phyloP scores from a whole-genome alignment of 768 basidiomycete species.

The Leccinum broughii region DNA sequence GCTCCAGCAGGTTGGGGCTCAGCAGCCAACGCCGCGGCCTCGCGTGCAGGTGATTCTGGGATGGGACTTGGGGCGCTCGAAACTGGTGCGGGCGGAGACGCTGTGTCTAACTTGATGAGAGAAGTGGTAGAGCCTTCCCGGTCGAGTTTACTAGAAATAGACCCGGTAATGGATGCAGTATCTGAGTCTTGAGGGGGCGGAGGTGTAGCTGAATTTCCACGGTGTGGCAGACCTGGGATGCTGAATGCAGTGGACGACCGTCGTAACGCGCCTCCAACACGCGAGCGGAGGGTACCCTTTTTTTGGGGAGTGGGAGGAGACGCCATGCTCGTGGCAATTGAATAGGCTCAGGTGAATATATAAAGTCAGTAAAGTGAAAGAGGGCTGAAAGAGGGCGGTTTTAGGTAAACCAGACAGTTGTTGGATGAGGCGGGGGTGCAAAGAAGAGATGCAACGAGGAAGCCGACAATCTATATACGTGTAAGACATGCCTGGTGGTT shows the following conservation, averaged over 20 bases:
- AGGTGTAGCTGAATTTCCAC: constrained; percentile 25
- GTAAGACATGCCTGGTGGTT: constrained; percentile 34
- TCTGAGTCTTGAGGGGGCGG: constrained; percentile 30
- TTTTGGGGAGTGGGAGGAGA: constrained; percentile 35
- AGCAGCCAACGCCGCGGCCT: constrained; percentile 44
- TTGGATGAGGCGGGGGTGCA: constrained; percentile 19
- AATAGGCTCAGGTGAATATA: constrained; percentile 2
- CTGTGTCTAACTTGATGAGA: constrained; percentile 36
- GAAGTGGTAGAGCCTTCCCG: constrained; percentile 30
- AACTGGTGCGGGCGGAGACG: constrained; percentile 26
- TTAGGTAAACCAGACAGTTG: constrained; percentile 12
- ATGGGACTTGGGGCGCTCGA: constrained; percentile 58
- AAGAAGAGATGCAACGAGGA: constrained; percentile 22
- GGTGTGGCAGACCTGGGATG: constrained; percentile 38
- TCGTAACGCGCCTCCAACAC: constrained; percentile 60
- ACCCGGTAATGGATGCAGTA: constrained; percentile 26
- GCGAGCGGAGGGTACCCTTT: constrained; percentile 50
- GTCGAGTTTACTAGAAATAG: constrained; percentile 31
- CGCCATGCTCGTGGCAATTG: constrained; percentile 28
- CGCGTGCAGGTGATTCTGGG: constrained; percentile 65
- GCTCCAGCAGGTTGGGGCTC: constrained; percentile 26
- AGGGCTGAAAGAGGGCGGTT: constrained; percentile 8
- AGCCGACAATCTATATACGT: constrained; percentile 31
- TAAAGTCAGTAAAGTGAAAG: constrained; percentile 9
- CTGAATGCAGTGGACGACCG: constrained; percentile 59